These are phyloP conservation scores for Paraglomus brasilianum DNA, from an alignment of 192 early-diverging fungal species.

Conservation along the genomic window DNA sequence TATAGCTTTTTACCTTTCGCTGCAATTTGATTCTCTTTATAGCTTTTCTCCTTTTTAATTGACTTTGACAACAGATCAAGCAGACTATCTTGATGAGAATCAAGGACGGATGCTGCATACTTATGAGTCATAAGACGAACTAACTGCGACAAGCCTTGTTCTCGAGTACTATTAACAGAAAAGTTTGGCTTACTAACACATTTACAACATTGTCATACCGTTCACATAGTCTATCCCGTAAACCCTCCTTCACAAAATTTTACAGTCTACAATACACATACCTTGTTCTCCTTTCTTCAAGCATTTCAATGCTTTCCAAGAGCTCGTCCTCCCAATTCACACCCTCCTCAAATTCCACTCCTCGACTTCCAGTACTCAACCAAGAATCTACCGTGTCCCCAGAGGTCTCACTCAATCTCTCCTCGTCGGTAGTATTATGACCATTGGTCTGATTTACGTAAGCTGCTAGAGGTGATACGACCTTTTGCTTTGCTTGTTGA, in stretches of 20 bases:
- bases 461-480: too few species aligned
- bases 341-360: background rate
- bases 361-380: background rate
- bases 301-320: constrained; percentile 50
- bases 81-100: constrained; percentile 48
- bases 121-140: constrained; percentile 50
- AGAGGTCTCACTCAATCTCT: constrained; percentile 27
- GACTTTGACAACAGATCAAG: constrained; percentile 58
- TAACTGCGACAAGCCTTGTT: constrained; percentile 52
- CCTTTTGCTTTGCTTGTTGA: too few species aligned
- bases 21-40: constrained; percentile 44
- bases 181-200: background rate
- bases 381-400: constrained; percentile 28
- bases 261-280: constrained; percentile 27
- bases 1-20: constrained; percentile 35
- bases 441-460: too few species aligned
- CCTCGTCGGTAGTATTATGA: constrained; percentile 28
- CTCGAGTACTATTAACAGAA: constrained; percentile 47
- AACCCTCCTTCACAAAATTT: background rate
- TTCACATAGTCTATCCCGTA: background rate
- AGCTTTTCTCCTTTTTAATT: constrained; percentile 42
- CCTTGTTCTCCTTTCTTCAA: constrained; percentile 54
- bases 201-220: background rate
- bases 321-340: constrained; percentile 46
- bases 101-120: constrained; percentile 54